These are phyloP conservation scores for Fraxinus quadrangulata DNA, from an alignment of 257 asterid genomes.

Conservation along the genomic window DNA sequence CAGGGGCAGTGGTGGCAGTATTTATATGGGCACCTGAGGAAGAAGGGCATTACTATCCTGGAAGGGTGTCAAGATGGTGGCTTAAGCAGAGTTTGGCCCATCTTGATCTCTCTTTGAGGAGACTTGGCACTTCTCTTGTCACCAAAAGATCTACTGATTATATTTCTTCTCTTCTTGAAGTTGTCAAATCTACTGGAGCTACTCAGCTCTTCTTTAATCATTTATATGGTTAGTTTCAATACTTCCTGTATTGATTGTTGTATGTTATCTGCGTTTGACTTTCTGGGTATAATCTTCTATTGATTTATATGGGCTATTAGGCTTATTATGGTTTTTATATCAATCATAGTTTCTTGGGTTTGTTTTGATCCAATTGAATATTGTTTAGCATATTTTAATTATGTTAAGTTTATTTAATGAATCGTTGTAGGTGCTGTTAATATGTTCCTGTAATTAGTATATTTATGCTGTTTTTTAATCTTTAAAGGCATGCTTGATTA, in stretches of 20 bases:
- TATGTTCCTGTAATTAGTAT: not conserved
- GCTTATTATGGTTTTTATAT: not conserved
- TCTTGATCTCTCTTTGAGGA: constrained; percentile 75
- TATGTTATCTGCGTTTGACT: not conserved
- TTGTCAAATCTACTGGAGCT: constrained; percentile 74
- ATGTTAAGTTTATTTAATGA: too few relatives aligned
- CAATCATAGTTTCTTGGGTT: not conserved
- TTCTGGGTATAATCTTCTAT: not conserved
- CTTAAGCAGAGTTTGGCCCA: constrained; percentile 79
- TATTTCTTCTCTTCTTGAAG: constrained; percentile 71
- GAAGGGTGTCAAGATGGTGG: constrained; percentile 98
- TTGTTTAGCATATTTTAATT: not conserved
- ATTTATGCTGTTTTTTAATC: not conserved
- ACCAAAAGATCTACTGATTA: constrained; percentile 88
- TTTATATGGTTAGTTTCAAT: constrained; percentile 68
- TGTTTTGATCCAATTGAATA: not conserved
- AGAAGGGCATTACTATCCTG: constrained; percentile 80
- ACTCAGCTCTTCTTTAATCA: constrained; percentile 85
- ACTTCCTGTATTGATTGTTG: not conserved
- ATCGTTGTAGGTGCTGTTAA: not conserved
- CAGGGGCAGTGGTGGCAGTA: constrained; percentile 76
- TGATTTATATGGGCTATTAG: not conserved
- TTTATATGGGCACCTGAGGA: constrained; percentile 94
- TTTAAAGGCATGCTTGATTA: not conserved
- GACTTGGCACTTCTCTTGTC: constrained; percentile 75